Conservation (phyloP, 192 early-diverging fungal genomes). For the Linnemannia hyalina region DNA sequence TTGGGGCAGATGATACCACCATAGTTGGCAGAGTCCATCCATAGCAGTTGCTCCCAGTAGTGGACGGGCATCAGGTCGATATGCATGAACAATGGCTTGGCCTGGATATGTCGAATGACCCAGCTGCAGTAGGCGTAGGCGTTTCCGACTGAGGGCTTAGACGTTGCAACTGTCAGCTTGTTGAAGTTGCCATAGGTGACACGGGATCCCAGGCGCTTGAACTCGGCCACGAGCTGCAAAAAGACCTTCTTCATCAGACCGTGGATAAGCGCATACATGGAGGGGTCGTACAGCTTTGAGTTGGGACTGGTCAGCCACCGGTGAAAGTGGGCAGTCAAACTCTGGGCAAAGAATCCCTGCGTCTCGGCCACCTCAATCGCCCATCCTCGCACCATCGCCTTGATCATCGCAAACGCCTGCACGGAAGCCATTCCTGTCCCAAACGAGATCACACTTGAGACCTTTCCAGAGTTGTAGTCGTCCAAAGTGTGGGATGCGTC, state of each 20-base stretch:
- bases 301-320: constrained; percentile 87
- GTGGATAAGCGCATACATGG: constrained; percentile 82
- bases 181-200: constrained; percentile 87
- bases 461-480: constrained; percentile 66
- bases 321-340: constrained; percentile 87
- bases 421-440: constrained; percentile 60
- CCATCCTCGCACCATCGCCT: constrained; percentile 85
- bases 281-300: constrained; percentile 88
- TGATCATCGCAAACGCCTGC: constrained; percentile 81
- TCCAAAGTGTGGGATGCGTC: constrained; percentile 70
- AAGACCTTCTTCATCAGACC: constrained; percentile 93
- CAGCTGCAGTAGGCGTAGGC: constrained; percentile 84
- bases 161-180: constrained; percentile 85
- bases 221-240: constrained; percentile 85
- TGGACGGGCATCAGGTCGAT: constrained; percentile 76
- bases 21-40: constrained; percentile 95
- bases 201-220: constrained; percentile 80
- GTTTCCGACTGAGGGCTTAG: constrained; percentile 78
- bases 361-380: constrained; percentile 73
- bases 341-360: constrained; percentile 76
- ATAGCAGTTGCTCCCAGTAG: constrained; percentile 87
- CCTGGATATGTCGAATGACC: constrained; percentile 74
- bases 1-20: constrained; percentile 71
- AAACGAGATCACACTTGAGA: constrained; percentile 50
- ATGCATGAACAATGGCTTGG: constrained; percentile 81